Evolutionary conservation across 1,284 basidiomycete species (phyloP), one percentile per base, ranked within the genome.

Genomic region (Ceratorhiza oryzae-sativae): DNA sequence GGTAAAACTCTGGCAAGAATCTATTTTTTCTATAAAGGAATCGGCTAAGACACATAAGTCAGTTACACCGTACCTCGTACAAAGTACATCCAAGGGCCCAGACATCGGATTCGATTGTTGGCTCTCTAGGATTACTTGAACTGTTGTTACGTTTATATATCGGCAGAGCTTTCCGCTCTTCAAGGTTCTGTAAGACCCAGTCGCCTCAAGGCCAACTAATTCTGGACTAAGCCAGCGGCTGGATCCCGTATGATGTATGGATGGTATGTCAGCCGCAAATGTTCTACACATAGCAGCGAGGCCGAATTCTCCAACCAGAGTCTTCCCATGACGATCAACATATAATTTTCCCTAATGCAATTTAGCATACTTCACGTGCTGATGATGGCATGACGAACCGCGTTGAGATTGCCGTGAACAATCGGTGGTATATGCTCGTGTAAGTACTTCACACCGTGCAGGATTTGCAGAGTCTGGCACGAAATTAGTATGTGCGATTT

Each of bases 331-430:
- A 8, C 13, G 18, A 59, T 59, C 45, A 13, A 71, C 56, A 59
- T 59, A 71, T 20, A 71, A 15, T 23, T 71, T 60, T 6, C 58
- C 58, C 58, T 60, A 41, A 34, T 1, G 23, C 5, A 1, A 30
- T 39, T 60, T 5, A 60, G 23, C 27, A 18, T 15, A 34, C 23
- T 9, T 46, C 39, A 60, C 1, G 6, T 10, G 10, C 39, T 39
- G 3, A 6, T 3, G 15, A 8, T 18, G 2, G 23, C 9, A 18
- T 15, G 12, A 71, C 73, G 12, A n/a, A 74, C 68, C 18, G 70
- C 53, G 23, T 75, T 75, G 34, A 75, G 42, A 58, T 71, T 67
- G 41, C 73, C 73, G 42, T 75, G 73, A 20, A 72, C 36, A 6
- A 75, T 71, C 23, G 73, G 67, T 13, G 72, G 67, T 8, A 51